Evolutionary conservation across 2,329 filamentous ascomycete genomes (phyloP).

Genomic region (Talaromyces amestolkiae): DNA sequence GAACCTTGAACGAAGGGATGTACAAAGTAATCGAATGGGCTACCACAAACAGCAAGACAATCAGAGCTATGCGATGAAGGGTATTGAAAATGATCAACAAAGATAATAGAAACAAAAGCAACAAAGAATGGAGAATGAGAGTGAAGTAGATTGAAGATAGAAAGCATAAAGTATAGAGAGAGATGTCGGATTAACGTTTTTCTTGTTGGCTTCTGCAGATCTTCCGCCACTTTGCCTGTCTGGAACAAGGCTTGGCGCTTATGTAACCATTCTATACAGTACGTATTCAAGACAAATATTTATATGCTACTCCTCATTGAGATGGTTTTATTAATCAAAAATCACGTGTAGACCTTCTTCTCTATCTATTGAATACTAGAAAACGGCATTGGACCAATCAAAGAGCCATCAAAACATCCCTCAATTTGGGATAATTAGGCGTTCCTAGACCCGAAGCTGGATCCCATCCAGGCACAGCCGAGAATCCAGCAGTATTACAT

Average conservation of each 20-base stretch:
- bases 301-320: background rate
- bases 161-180: background rate
- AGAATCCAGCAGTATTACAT: slow-evolving; percentile 12
- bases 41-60: background rate
- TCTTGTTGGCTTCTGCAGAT: slow-evolving; percentile 3
- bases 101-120: background rate
- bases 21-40: background rate
- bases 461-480: slow-evolving; percentile 28
- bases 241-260: slow-evolving; percentile 10
- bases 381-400: background rate
- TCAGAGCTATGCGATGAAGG: background rate
- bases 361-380: background rate
- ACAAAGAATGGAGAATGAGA: background rate
- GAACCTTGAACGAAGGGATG: slow-evolving; percentile 7
- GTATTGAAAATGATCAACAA: background rate
- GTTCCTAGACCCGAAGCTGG: slow-evolving; percentile 34
- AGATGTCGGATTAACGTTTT: slow-evolving; percentile 12
- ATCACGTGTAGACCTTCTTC: background rate
- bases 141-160: background rate
- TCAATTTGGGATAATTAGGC: slow-evolving; percentile 22
- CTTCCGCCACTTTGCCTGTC: slow-evolving; percentile 8
- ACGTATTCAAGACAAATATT: background rate
- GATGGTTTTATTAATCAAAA: background rate
- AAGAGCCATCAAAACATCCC: slow-evolving; percentile 14
- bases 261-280: background rate